Evolutionary conservation across 345 rosid species (phyloP), one percentile per base, ranked within the genome.

Genomic region (Acer negundo): DNA sequence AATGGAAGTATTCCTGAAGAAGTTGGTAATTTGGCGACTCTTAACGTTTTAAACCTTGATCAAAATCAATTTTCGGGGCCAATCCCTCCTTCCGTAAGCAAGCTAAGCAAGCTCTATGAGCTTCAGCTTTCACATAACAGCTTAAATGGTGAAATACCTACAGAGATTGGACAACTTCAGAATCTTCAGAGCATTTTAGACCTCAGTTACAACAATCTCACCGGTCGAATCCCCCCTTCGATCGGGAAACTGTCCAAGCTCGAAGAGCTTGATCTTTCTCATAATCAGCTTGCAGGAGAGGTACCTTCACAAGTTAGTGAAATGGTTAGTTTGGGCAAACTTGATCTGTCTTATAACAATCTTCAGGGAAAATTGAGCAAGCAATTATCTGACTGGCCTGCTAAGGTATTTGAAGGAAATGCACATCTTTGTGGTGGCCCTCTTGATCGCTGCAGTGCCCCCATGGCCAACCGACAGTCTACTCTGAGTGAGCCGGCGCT

Each of bases 241-340:
- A 80, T 94, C 23, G 94, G 92, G 35, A 74, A 78, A 26, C 78
- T 96, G 76, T 80, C 86, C 16, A 96, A 89, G 85, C 93, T 94
- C 7, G 98, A 91, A 86, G 82, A 80, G 1, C 99, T 96, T 51
- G 88, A 94, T 87, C 86, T 96, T 35, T 96, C 99, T 47, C 92
- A 91, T 71, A 94, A 94, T 79, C 90, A 86, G 62, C 85, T 96
- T 12, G 77, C 51, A 0, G 99, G 98, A 6, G 89, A 87, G 70
- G 78, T 96, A 47, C 99, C 99, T 80, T 74, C 87, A 6, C 74
- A 84, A 67, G 79, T 96, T 0, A 92, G 87, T 0, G 87, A 81
- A 0, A 90, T 92, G 98, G 88, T 85, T 82, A 92, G 99, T 83
- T 85, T 96, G 19, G 97, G 91, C 9, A 90, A 87, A 84, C 93